Base-by-base conservation (phyloP, 352 stramenopile species). In the Thraustotheca clavata region DNA sequence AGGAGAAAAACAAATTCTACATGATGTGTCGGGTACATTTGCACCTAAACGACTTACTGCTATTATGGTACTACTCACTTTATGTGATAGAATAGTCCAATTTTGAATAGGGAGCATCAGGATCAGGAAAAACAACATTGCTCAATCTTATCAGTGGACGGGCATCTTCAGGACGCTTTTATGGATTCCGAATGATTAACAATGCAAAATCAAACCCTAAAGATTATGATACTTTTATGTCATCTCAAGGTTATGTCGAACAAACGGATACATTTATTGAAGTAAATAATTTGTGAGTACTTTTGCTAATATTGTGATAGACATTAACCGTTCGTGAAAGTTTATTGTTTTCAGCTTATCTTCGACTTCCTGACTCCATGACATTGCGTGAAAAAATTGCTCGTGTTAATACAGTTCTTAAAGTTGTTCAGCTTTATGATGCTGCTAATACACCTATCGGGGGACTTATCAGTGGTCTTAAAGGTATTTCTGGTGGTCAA, bases 41-140 rank as follows among this genome's bases (percentile, higher is more conserved):
- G 69, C 60, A 0, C 80, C 81, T 0, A 77, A 78, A 22, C 79
- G 88, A 11, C 73, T 91, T 46, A 88, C 77, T 1, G 80, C 76
- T 27, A 80, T 89, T 59, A 80, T 91, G 32, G 52, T 61, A 61
- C 4, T 3, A 7, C 16, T 27, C 49, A 3, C 16, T 43, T 3
- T 20, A 24, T 36, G 27, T 6, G 20, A 4, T 6, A 29, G 5
- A 6, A 4, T 16, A 18, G 8, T 43, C 7, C 8, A 18, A 6
- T 9, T 26, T 9, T 22, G 20, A 7, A 9, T 60, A 61, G 76
- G 76, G 76, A 0, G 73, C 79, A 0, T 85, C 76, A 0, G 74
- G 79, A 5, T 76, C 76, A 2, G 79, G 73, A 33, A 85, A 88
- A 43, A 85, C 73, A n/a, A 79, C 72, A 16, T 63, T 87, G 46